A percentile compares a stretch with the other conserved stretches of the same genome.
phyloP scores from a whole-genome alignment of 495 filamentous ascomycete species.

The Aspergillus coremiiformis region DNA sequence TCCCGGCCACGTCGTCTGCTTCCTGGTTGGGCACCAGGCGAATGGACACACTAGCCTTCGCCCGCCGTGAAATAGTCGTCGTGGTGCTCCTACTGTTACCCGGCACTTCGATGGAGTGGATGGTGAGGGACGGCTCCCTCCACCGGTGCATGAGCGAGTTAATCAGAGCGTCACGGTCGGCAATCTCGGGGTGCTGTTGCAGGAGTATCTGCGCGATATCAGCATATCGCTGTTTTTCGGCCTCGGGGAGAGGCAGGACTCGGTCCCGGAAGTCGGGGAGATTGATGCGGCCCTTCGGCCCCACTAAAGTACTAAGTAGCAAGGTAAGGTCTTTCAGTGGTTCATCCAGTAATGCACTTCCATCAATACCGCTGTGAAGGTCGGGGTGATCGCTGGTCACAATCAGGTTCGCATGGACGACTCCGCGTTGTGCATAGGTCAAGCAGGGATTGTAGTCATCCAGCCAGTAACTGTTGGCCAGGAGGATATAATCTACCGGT shows the following conservation, averaged over 20 bases:
- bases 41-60: slow-evolving; percentile 78
- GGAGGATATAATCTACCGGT: slow-evolving; percentile 81
- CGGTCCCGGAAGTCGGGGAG: slow-evolving; percentile 80
- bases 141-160: slow-evolving; percentile 82
- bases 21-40: slow-evolving; percentile 91
- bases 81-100: slow-evolving; percentile 52
- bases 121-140: slow-evolving; percentile 91
- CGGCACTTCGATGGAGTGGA: slow-evolving; percentile 81
- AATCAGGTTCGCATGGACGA: slow-evolving; percentile 85
- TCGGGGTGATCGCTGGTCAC: slow-evolving; percentile 81
- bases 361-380: slow-evolving; percentile 92
- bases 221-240: slow-evolving; percentile 74
- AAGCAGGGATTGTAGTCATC: slow-evolving; percentile 92
- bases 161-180: slow-evolving; percentile 60
- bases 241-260: slow-evolving; percentile 64
- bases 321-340: slow-evolving; percentile 83
- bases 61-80: slow-evolving; percentile 79
- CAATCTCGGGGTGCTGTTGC: slow-evolving; percentile 58
- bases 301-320: slow-evolving; percentile 70
- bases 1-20: slow-evolving; percentile 60
- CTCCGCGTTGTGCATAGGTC: slow-evolving; percentile 90
- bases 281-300: slow-evolving; percentile 48
- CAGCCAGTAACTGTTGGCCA: slow-evolving; percentile 98
- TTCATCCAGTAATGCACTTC: slow-evolving; percentile 79
- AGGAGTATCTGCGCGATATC: slow-evolving; percentile 74